Percentiles rank a stretch among this genome's conserved stretches.
phyloP scores from a whole-genome alignment of 1,284 basidiomycete species.

The Neolentinus lepideus region DNA sequence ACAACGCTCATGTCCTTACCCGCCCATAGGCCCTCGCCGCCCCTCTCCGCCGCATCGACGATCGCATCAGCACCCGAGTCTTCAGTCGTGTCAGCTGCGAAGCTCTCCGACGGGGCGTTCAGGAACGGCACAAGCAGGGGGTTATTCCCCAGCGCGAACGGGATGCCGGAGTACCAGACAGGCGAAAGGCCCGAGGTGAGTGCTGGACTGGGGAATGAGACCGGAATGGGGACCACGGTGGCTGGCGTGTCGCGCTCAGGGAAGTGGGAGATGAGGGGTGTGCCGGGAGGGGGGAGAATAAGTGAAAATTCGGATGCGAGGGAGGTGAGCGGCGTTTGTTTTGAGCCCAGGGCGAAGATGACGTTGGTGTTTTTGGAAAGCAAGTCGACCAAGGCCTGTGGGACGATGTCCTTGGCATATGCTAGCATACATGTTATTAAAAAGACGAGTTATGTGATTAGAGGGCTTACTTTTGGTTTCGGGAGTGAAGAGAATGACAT shows the following conservation, averaged over 20 bases:
- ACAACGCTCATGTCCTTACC: conserved; percentile 74
- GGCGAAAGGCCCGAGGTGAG: conserved; percentile 40
- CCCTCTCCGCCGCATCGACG: conserved; percentile 61
- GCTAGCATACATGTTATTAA: conserved; percentile 32
- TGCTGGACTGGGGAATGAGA: conserved; percentile 26
- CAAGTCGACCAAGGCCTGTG: conserved; percentile 75
- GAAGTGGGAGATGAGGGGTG: conserved; percentile 71
- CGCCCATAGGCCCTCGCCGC: conserved; percentile 71
- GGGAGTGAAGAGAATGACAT: conserved; percentile 81
- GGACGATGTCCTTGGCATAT: conserved; percentile 71
- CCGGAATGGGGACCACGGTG: conserved; percentile 51
- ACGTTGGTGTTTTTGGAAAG: conserved; percentile 77
- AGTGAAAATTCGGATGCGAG: conserved; percentile 76
- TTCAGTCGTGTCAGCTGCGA: conserved; percentile 55
- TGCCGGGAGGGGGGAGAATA: conserved; percentile 65
- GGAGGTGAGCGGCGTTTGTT: conserved; percentile 62
- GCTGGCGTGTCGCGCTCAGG: conserved; percentile 54
- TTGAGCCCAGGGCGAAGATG: conserved; percentile 73
- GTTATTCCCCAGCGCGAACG: conserved; percentile 70
- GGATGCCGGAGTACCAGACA: conserved; percentile 75
- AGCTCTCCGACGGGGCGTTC: conserved; percentile 68
- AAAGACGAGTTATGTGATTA: background rate
- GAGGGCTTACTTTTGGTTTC: conserved; percentile 66
- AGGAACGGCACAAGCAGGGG: conserved; percentile 83
- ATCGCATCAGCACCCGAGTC: conserved; percentile 51